These are phyloP conservation scores for Chrysoporthe puriensis DNA, from an alignment of 2,329 filamentous ascomycete species.

Conservation along the genomic window DNA sequence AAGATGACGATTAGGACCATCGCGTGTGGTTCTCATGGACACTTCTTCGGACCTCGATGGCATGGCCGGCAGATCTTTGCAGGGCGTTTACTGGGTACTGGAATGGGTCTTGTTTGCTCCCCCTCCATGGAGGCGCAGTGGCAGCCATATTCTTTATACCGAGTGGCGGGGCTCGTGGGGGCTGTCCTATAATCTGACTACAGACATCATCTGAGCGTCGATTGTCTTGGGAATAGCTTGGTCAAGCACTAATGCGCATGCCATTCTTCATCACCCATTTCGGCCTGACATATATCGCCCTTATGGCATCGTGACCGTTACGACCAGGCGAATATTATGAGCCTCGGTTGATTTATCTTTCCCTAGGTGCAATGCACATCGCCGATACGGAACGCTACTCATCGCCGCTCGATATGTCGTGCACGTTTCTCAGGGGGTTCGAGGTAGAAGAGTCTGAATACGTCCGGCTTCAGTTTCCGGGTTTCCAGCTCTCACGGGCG, in stretches of 20 bases:
- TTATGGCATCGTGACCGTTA: neutral
- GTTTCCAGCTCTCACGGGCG: neutral
- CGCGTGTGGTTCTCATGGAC: neutral
- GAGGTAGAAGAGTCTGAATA: neutral
- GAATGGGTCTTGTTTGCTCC: neutral
- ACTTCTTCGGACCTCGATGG: neutral
- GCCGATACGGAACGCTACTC: neutral
- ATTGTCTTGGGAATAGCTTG: neutral
- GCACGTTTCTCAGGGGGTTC: neutral
- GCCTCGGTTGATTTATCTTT: neutral
- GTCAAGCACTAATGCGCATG: neutral
- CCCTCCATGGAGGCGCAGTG: neutral
- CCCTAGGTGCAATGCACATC: neutral
- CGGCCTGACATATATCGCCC: neutral
- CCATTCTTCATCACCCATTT: neutral
- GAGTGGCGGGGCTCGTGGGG: too few species aligned
- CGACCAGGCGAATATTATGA: neutral
- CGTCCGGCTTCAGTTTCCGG: neutral
- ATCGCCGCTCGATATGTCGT: neutral
- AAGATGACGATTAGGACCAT: neutral
- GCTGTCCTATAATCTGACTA: neutral
- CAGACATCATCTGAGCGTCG: neutral
- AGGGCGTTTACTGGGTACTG: neutral
- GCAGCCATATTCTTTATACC: neutral
- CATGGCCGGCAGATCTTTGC: neutral